Percentiles rank a stretch among this genome's conserved stretches.
Conservation (phyloP, 306 rosid species). For the Cotoneaster glaucophyllus region DNA sequence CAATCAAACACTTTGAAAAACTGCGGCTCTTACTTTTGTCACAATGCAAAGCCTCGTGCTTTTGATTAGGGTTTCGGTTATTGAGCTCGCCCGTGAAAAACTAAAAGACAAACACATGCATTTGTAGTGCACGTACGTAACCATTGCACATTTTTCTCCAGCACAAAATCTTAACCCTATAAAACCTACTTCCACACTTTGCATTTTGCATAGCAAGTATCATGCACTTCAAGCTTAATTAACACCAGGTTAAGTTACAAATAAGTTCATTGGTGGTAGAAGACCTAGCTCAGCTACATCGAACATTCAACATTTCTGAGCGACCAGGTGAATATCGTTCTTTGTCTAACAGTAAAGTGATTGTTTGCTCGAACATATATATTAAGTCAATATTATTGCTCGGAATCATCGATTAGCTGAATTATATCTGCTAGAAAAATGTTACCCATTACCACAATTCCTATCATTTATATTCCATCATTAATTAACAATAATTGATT, state of each 20-base stretch:
- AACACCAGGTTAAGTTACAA: neutral
- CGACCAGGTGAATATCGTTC: slow-evolving; percentile 26
- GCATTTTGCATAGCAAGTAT: slow-evolving; percentile 15
- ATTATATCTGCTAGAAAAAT: neutral
- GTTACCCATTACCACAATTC: neutral
- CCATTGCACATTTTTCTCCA: neutral
- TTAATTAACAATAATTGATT: too few species aligned
- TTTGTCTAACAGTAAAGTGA: neutral
- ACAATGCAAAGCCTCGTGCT: neutral
- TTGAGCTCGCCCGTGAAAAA: slow-evolving; percentile 32
- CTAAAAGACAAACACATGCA: slow-evolving; percentile 34
- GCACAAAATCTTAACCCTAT: slow-evolving; percentile 15
- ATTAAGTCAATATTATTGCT: neutral
- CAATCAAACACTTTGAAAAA: slow-evolving; percentile 11
- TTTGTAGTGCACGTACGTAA: slow-evolving; percentile 12
- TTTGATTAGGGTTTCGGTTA: neutral
- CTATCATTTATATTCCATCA: too few species aligned
- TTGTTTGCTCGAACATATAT: neutral
- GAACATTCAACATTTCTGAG: neutral
- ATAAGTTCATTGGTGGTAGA: neutral
- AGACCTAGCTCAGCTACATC: neutral
- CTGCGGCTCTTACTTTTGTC: slow-evolving; percentile 11
- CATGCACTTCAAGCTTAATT: neutral
- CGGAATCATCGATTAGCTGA: neutral
- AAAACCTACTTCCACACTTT: slow-evolving; percentile 9